phyloP scores from a whole-genome alignment of 1,284 basidiomycete species.

The Trichosporon sp. region DNA sequence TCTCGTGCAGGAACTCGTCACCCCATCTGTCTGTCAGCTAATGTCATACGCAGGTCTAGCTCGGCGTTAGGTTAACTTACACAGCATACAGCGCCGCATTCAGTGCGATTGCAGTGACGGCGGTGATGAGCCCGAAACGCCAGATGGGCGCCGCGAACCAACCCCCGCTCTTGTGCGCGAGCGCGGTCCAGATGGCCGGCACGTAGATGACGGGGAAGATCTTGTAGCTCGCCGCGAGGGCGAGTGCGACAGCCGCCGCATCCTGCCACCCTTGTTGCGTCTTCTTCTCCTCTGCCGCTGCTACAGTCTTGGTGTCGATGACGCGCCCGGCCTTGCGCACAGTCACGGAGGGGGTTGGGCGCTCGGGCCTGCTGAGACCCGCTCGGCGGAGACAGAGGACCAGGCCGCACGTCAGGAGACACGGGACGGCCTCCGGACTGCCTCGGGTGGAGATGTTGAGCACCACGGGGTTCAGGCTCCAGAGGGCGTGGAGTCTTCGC shows the following conservation, averaged over 20 bases:
- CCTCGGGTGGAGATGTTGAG: slow-evolving; percentile 96
- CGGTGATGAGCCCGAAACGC: slow-evolving; percentile 70
- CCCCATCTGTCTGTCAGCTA: slow-evolving; percentile 72
- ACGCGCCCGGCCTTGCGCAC: background rate
- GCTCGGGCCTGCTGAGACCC: slow-evolving; percentile 32
- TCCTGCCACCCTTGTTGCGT: slow-evolving; percentile 49
- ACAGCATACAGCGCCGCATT: slow-evolving; percentile 71
- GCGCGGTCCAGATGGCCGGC: slow-evolving; percentile 69
- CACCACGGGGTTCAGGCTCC: slow-evolving; percentile 89
- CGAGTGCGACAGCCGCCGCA: slow-evolving; percentile 70
- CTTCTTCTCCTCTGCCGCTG: background rate
- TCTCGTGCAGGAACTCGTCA: slow-evolving; percentile 83
- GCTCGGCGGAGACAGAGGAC: slow-evolving; percentile 71
- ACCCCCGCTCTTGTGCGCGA: slow-evolving; percentile 55
- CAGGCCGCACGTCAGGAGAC: slow-evolving; percentile 60
- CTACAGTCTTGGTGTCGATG: background rate
- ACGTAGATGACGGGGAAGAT: slow-evolving; percentile 94
- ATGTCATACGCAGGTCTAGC: too few species aligned
- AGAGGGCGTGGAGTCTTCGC: slow-evolving; percentile 61
- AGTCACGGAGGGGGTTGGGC: background rate
- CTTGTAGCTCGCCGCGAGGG: slow-evolving; percentile 87
- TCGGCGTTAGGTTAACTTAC: slow-evolving; percentile 60
- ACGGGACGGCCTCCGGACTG: slow-evolving; percentile 87
- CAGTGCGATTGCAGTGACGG: slow-evolving; percentile 68
- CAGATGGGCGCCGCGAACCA: slow-evolving; percentile 65